Percentiles rank a stretch among this genome's conserved stretches.
phyloP scores from a whole-genome alignment of 2,329 filamentous ascomycete species.

The Dactylellina drechsleri region DNA sequence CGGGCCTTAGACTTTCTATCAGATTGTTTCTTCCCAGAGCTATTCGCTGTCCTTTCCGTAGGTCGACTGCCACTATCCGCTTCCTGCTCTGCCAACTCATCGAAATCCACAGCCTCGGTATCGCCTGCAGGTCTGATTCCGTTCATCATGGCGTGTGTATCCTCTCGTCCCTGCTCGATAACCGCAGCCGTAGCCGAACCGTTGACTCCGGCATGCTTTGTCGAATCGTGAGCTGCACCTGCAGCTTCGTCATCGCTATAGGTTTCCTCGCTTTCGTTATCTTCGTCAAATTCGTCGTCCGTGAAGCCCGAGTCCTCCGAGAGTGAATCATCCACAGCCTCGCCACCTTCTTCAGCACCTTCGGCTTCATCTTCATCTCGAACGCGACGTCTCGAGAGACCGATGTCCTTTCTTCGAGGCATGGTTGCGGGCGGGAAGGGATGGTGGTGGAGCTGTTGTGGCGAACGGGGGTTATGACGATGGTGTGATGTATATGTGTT shows the following conservation, averaged over 20 bases:
- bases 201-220: slow-evolving; percentile 59
- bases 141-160: slow-evolving; percentile 71
- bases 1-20: slow-evolving; percentile 59
- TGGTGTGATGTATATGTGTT: slow-evolving; percentile 27
- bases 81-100: slow-evolving; percentile 61
- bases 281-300: slow-evolving; percentile 69
- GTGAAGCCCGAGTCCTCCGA: slow-evolving; percentile 72
- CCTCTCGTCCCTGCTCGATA: slow-evolving; percentile 63
- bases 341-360: slow-evolving; percentile 66
- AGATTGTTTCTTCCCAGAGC: slow-evolving; percentile 23
- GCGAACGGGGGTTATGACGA: slow-evolving; percentile 29
- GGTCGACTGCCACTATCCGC: slow-evolving; percentile 22
- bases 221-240: slow-evolving; percentile 58
- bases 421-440: slow-evolving; percentile 64
- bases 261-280: slow-evolving; percentile 69
- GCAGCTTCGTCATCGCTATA: slow-evolving; percentile 63
- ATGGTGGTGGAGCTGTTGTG: slow-evolving; percentile 50
- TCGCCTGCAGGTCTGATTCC: slow-evolving; percentile 65
- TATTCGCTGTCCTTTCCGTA: slow-evolving; percentile 18
- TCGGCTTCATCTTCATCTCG: slow-evolving; percentile 77
- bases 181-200: slow-evolving; percentile 60
- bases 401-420: slow-evolving; percentile 72
- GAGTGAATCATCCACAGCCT: slow-evolving; percentile 73
- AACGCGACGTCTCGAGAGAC: slow-evolving; percentile 74
- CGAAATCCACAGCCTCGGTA: slow-evolving; percentile 65